Conservation (phyloP, 371 early-diverging fungal species). For the Dichotomocladium elegans region DNA sequence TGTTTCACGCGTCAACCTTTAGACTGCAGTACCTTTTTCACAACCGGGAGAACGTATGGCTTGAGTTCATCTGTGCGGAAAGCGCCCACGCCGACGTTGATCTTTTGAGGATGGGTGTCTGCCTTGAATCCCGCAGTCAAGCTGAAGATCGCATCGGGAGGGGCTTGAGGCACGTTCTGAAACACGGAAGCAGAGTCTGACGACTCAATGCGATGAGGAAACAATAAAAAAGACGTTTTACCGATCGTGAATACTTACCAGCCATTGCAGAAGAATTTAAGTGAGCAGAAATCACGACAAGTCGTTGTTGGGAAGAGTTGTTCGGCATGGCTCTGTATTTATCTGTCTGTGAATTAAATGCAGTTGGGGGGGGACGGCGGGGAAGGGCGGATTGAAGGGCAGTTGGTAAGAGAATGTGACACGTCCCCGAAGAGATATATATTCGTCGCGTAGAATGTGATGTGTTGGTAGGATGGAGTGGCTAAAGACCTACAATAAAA, state of each 20-base stretch:
- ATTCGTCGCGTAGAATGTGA: too few relatives aligned
- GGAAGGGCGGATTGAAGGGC: background rate
- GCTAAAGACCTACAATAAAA: too few relatives aligned
- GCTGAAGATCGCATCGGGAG: slow-evolving; percentile 90
- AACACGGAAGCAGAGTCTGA: slow-evolving; percentile 49
- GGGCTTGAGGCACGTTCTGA: slow-evolving; percentile 64
- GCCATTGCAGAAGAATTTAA: slow-evolving; percentile 2
- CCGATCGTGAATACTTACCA: background rate
- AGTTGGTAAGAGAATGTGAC: too few relatives aligned
- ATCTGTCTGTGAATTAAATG: background rate
- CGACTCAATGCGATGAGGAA: too few relatives aligned
- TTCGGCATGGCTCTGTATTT: background rate
- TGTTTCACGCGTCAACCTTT: background rate
- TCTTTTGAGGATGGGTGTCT: slow-evolving; percentile 75
- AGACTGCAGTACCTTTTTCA: slow-evolving; percentile 65
- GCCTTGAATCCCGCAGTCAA: slow-evolving; percentile 80
- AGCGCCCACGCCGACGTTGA: slow-evolving; percentile 96
- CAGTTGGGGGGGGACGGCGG: too few relatives aligned
- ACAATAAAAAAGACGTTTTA: background rate
- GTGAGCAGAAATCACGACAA: slow-evolving; percentile 16
- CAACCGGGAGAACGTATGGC: slow-evolving; percentile 94
- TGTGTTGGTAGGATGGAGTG: too few relatives aligned
- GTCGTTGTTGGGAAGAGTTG: slow-evolving; percentile 14
- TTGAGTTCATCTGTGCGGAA: slow-evolving; percentile 90
- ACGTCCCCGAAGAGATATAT: too few relatives aligned